Evolutionary conservation across 257 asterid species (phyloP), one percentile per base, ranked within the genome.

Genomic region (Datura wrightii): DNA sequence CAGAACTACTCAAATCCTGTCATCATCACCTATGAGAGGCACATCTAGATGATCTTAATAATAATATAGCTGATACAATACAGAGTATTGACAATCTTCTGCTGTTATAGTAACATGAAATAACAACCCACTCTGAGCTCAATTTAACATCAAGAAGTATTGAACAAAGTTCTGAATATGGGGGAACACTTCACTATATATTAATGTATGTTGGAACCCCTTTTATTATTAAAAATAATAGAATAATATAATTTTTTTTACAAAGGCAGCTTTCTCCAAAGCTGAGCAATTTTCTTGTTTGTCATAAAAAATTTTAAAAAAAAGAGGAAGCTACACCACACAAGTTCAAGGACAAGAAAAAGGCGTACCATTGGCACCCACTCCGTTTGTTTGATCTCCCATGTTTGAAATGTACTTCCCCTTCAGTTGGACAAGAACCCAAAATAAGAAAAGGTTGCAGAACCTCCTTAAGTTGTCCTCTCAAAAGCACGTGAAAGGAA

Each of bases 351-450:
- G 71, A 66, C 46, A 19, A 24, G 81, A 79, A 83, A 84, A 72
- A 80, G 55, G 55, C 94, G 60, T 89, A 96, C 98, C 98, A 83
- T 91, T 96, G 84, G 93, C 94, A 76, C 88, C 88, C 54, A 86
- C 88, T 2, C 91, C 84, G 41, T 91, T 93, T 54, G 98, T 86
- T 85, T 92, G 98, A 86, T 96, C 99, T 83, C 97, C 94, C 34
- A 87, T 86, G 90, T 88, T 93, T 84, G 98, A 91, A 87, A 92
- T 88, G 89, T 87, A 93, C 46, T 92, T 72, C 15, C 97, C 98
- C 90, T 93, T 78, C 76, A 62, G 79, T 56, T 67, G 67, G 54
- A 87, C 14, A 74, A 60, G 10, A 55, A 60, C 66, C 70, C 44
- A 46, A 24, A 44, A 41, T 83, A 82, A 67, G 65, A 60, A 58